Base-by-base conservation (phyloP, 805 yeast species). In the Myxozyma vanderwaltii region DNA sequence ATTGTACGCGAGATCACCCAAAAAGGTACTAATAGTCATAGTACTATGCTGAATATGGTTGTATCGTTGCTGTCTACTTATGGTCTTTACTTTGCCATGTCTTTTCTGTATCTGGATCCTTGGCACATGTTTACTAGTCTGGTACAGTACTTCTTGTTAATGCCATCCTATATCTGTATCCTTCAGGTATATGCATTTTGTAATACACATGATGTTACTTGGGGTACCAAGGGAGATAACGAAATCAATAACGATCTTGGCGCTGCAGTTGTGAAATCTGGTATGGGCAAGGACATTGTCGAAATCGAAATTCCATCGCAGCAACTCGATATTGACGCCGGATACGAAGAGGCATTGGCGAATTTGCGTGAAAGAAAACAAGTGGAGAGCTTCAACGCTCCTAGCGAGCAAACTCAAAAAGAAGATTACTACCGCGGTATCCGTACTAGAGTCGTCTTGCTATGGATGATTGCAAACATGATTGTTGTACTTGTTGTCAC, bases 161-260 rank as follows among this genome's bases (percentile, higher is more conserved):
- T 91, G 63, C 99, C 99, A 0, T 83, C 95, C 0, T 94, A 91
- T 72, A 85, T 91, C 74, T 91, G 92, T 69, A 92, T 91, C 54
- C 78, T 92, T 70, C 91, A 90, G 73, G 92, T 92, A 62, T 92
- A 92, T 74, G 96, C 98, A 1, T 91, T 92, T 72, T 91, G 97
- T 77, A 92, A 92, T 74, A 86, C 92, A 61, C 96, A 92, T 73
- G 99, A 92, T 77, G 85, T 92, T 49, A 88, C 97, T 5, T 92
- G 98, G 98, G 98, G 98, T 72, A 92, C 96, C 3, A 89, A 91
- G 72, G 96, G 96, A 49, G 89, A 86, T 51, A 84, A 83, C 10
- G 80, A 68, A 17, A 83, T 47, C 71, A 83, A 77, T 70, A 82
- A 77, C 75, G 96, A 82, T 72, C 79, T 94, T 68, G 98, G 97